Evolutionary conservation across 2,329 filamentous ascomycete species (phyloP).

Genomic region (Stylonectria norvegica): DNA sequence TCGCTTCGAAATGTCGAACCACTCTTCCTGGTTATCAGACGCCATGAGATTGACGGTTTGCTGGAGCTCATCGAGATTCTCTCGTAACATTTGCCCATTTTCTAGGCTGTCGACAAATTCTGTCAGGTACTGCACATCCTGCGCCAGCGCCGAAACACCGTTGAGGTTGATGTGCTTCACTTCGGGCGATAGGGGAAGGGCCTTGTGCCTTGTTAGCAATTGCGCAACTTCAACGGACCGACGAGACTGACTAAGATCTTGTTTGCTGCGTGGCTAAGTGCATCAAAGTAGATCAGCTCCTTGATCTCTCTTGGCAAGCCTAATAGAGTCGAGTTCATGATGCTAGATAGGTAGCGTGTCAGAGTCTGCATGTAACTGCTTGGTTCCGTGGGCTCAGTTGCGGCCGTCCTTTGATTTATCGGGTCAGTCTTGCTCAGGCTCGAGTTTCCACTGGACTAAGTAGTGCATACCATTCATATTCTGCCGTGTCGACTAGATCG

Average conservation of each 20-base stretch:
- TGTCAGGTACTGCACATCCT: slow-evolving; percentile 79
- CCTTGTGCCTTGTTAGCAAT: slow-evolving; percentile 40
- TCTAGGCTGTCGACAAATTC: slow-evolving; percentile 84
- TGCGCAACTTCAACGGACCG: neutral
- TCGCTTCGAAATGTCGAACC: slow-evolving; percentile 84
- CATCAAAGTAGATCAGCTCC: slow-evolving; percentile 96
- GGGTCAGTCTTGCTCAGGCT: too few relatives aligned
- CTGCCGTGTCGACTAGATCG: slow-evolving; percentile 91
- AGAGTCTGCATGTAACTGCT: slow-evolving; percentile 95
- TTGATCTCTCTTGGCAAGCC: slow-evolving; percentile 95
- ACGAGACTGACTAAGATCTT: slow-evolving; percentile 65
- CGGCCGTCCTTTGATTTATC: slow-evolving; percentile 50
- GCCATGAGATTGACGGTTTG: slow-evolving; percentile 90
- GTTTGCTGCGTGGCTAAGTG: slow-evolving; percentile 82
- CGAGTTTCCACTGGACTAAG: too few relatives aligned
- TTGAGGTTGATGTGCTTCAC: slow-evolving; percentile 86
- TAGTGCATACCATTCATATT: slow-evolving; percentile 78
- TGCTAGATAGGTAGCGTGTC: slow-evolving; percentile 88
- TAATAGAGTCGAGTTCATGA: slow-evolving; percentile 91
- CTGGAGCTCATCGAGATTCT: slow-evolving; percentile 87
- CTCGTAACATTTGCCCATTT: slow-evolving; percentile 77
- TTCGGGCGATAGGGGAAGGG: slow-evolving; percentile 70
- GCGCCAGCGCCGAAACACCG: slow-evolving; percentile 74
- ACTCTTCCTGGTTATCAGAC: slow-evolving; percentile 89
- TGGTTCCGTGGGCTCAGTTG: slow-evolving; percentile 64